Evolutionary conservation across 2,329 filamentous ascomycete species (phyloP).

Genomic region (Pezicula carpinea): DNA sequence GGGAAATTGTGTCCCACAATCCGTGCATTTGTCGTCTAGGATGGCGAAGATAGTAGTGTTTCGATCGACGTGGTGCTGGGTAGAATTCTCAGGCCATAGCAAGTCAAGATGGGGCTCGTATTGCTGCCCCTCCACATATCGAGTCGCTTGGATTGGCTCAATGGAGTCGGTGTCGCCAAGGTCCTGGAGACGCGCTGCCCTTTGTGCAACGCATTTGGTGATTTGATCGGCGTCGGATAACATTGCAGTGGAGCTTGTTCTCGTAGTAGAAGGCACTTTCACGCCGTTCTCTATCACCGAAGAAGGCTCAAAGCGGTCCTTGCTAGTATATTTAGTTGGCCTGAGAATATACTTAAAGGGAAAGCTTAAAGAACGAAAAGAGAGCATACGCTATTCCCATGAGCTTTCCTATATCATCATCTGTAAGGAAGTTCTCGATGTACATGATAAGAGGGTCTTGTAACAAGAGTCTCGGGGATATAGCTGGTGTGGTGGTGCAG

Average conservation of each 20-base stretch:
- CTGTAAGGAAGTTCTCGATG: constrained; percentile 2
- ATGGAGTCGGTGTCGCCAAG: background rate
- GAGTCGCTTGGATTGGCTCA: background rate
- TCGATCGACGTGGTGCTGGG: background rate
- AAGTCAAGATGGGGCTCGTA: constrained; percentile 1
- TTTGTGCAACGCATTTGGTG: background rate
- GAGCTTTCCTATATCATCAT: background rate
- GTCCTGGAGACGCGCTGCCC: background rate
- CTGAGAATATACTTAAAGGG: background rate
- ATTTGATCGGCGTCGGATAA: background rate
- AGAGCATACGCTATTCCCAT: background rate
- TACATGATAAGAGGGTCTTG: constrained; percentile 6
- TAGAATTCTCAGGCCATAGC: background rate
- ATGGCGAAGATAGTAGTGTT: constrained; percentile 7
- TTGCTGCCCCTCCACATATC: background rate
- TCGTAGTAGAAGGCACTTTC: background rate
- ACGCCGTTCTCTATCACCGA: background rate
- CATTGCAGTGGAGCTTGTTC: constrained; percentile 1
- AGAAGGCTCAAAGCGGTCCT: background rate
- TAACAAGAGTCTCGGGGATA: background rate
- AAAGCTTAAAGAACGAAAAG: background rate
- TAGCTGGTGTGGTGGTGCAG: background rate
- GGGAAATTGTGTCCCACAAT: constrained; percentile 5
- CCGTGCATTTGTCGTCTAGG: constrained; percentile 7
- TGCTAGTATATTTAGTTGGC: background rate